Evolutionary conservation across 768 basidiomycete species (phyloP).

Genomic region (Amanita pseudoporphyria): DNA sequence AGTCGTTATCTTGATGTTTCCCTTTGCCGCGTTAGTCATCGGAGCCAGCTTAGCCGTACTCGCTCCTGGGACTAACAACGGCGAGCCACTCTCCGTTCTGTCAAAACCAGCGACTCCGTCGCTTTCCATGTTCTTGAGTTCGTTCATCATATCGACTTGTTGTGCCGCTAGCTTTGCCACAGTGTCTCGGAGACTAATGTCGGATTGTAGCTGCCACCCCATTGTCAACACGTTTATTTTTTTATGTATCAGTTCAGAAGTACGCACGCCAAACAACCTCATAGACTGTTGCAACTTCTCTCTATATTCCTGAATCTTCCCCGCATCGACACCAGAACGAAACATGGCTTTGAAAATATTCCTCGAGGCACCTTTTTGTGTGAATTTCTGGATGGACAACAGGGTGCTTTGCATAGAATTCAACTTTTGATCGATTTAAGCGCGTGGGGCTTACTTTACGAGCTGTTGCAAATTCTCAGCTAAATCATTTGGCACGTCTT

Average conservation of each 20-base stretch:
- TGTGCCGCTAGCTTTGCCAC: slow-evolving; percentile 1
- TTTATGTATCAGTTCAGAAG: background rate
- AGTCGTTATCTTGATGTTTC: background rate
- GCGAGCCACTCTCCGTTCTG: background rate
- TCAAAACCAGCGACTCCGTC: background rate
- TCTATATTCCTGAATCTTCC: slow-evolving; percentile 4
- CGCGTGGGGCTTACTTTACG: slow-evolving; percentile 1
- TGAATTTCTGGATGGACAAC: background rate
- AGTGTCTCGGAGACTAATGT: slow-evolving; percentile 6
- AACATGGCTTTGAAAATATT: slow-evolving; percentile 1
- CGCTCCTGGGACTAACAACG: background rate
- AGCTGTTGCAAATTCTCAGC: slow-evolving; percentile 3
- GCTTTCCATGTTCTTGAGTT: background rate
- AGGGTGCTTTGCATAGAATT: background rate
- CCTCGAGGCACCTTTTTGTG: slow-evolving; percentile 1
- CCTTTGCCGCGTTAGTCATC: background rate
- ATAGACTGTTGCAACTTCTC: slow-evolving; percentile 3
- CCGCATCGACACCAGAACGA: background rate
- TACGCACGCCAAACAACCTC: slow-evolving; percentile 6
- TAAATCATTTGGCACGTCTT: background rate
- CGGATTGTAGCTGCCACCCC: slow-evolving; percentile 1
- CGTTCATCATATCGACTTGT: slow-evolving; percentile 6
- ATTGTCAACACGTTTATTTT: background rate
- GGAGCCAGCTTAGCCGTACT: background rate
- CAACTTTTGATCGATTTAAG: background rate